Conservation (phyloP, 768 basidiomycete species). For the Hericium coralloides region DNA sequence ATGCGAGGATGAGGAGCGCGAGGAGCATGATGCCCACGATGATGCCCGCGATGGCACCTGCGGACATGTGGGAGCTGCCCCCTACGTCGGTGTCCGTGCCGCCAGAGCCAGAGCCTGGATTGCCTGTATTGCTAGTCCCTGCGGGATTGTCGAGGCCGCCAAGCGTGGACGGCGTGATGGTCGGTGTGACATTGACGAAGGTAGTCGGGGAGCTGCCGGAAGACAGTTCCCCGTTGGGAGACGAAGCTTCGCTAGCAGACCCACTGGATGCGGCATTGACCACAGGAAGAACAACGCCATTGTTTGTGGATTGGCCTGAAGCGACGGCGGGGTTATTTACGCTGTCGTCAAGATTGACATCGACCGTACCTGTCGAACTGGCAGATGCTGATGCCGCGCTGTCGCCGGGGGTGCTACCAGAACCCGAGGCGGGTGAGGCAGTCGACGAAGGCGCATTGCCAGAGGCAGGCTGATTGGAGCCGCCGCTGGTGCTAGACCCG, state of each 20-base stretch:
- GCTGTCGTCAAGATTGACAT: background rate
- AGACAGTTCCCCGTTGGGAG: background rate
- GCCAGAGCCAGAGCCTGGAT: background rate
- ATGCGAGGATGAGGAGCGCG: constrained; percentile 27
- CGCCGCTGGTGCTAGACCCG: background rate
- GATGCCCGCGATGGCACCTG: constrained; percentile 41
- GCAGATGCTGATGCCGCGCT: background rate
- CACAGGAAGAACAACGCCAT: background rate
- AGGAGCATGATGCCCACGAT: constrained; percentile 22
- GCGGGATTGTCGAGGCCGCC: background rate
- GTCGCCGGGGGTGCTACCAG: background rate
- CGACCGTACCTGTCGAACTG: background rate
- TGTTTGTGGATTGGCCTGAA: background rate
- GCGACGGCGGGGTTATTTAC: background rate
- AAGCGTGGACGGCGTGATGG: background rate
- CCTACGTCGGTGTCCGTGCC: background rate
- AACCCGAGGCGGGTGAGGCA: background rate
- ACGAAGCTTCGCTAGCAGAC: background rate
- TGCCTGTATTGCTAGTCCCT: background rate
- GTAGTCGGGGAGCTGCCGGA: background rate
- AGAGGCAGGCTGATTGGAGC: background rate
- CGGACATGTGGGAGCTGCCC: constrained; percentile 24
- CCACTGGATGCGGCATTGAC: background rate
- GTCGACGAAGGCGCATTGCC: background rate
- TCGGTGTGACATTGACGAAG: background rate